phyloP scores from a whole-genome alignment of 441 rosid genomes.

The Pelargonium myrrhifolium region DNA sequence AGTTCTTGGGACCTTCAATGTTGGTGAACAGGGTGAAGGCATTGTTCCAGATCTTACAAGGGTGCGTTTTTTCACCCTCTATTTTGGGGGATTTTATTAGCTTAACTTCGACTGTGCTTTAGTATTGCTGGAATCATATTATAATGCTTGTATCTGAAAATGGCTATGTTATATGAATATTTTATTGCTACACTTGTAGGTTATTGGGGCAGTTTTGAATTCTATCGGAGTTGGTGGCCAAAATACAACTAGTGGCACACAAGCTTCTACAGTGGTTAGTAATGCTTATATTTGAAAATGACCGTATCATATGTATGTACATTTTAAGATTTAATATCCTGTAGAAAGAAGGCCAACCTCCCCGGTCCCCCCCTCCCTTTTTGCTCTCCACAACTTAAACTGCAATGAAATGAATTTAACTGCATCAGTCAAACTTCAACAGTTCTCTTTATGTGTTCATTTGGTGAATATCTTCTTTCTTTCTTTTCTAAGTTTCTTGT shows the following conservation, averaged over 20 bases:
- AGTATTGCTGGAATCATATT: constrained; percentile 5
- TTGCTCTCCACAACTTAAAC: neutral
- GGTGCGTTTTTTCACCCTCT: constrained; percentile 34
- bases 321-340: neutral
- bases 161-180: neutral
- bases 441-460: too few species aligned
- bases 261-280: constrained; percentile 41
- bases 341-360: neutral
- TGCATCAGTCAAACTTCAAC: neutral
- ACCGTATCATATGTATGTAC: neutral
- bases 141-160: too few species aligned
- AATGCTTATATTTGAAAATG: constrained; percentile 5
- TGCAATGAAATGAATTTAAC: neutral
- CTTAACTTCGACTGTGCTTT: neutral
- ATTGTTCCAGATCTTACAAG: constrained; percentile 50
- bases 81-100: constrained; percentile 7
- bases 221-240: constrained; percentile 72
- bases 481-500: neutral
- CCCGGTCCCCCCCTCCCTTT: too few species aligned
- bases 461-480: too few species aligned
- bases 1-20: constrained; percentile 77
- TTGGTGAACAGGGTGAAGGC: constrained; percentile 79
- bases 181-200: constrained; percentile 36
- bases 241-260: constrained; percentile 32
- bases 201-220: constrained; percentile 81